phyloP scores from a whole-genome alignment of 306 rosid genomes.

The Cicer yamashitae region DNA sequence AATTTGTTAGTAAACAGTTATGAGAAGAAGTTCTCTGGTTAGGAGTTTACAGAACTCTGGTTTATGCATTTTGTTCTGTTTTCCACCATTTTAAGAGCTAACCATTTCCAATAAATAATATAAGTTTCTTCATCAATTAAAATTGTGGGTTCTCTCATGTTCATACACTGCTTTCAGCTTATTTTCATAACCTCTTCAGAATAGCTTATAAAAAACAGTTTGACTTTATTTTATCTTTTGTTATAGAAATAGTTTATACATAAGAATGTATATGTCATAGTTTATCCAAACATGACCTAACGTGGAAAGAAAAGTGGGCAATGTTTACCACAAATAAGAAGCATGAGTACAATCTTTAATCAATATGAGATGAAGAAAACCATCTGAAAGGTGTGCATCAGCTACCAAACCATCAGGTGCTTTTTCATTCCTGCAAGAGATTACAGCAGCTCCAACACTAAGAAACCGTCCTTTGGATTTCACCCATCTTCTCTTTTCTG shows the following conservation, averaged over 20 bases:
- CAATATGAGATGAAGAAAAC: slow-evolving; percentile 84
- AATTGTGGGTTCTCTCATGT: not conserved
- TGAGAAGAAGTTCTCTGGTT: too few relatives aligned
- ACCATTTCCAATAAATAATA: too few relatives aligned
- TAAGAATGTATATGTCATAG: not conserved
- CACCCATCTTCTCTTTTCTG: slow-evolving; percentile 69
- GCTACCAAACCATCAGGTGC: slow-evolving; percentile 98
- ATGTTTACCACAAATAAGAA: slow-evolving; percentile 72
- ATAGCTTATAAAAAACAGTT: not conserved
- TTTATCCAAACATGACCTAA: slow-evolving; percentile 14
- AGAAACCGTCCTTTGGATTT: slow-evolving; percentile 80
- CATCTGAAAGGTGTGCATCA: slow-evolving; percentile 96
- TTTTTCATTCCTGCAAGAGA: slow-evolving; percentile 82
- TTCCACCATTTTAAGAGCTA: too few relatives aligned
- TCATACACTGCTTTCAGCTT: not conserved
- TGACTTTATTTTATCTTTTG: not conserved
- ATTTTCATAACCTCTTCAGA: not conserved
- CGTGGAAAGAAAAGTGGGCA: slow-evolving; percentile 15
- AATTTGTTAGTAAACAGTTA: too few relatives aligned
- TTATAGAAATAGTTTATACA: not conserved
- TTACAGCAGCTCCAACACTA: slow-evolving; percentile 92
- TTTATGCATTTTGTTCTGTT: too few relatives aligned
- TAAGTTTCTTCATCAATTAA: too few relatives aligned
- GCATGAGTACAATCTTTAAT: slow-evolving; percentile 86
- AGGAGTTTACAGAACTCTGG: too few relatives aligned